Evolutionary conservation across 768 basidiomycete genomes (phyloP), one percentile per base, ranked within the genome.

Genomic region (Gautieria morchelliformis): DNA sequence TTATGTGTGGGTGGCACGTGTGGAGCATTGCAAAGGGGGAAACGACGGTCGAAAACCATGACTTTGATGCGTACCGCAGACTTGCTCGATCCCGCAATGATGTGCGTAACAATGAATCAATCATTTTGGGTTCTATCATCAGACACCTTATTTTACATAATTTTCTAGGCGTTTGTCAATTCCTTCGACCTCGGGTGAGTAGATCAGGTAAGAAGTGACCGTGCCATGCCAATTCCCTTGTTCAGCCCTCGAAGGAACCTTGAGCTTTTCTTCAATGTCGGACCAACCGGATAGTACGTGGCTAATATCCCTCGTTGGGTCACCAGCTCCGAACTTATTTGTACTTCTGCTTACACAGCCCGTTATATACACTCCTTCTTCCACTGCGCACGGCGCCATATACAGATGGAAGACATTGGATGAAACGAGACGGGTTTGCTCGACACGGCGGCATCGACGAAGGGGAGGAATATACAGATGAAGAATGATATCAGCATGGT

Each of bases 401-500:
- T 57, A 88, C 89, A 0, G 87, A 97, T 65, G 96, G 96, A 2
- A 78, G 80, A 58, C 75, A 78, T 0, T 94, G 90, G 91, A 85
- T 83, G 12, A 81, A 89, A 15, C 75, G 77, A 19, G 72, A 77
- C 9, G 91, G 89, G 14, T 79, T 82, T 61, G 75, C 79, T 42
- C 69, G 74, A 17, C 85, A 89, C 61, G 65, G 69, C 2, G 86
- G 87, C 5, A 68, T 93, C 3, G 71, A 77, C n/a, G 74, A 74
- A 33, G 88, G 85, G 17, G 95, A 94, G 58, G 91, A 93, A 65
- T 71, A 97, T 60, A 97, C 95, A 3, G 90, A 93, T 62, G 93
- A 75, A 58, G 76, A 93, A 53, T 73, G 71, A 53, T 53, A 7
- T 22, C 5, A 15, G 4, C 20, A 5, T 27, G 35, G 14, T 9